A percentile compares a stretch with the other conserved stretches of the same genome.
Evolutionary conservation across 78 protist genomes (phyloP).

Genomic region (Pirum gemmata): DNA sequence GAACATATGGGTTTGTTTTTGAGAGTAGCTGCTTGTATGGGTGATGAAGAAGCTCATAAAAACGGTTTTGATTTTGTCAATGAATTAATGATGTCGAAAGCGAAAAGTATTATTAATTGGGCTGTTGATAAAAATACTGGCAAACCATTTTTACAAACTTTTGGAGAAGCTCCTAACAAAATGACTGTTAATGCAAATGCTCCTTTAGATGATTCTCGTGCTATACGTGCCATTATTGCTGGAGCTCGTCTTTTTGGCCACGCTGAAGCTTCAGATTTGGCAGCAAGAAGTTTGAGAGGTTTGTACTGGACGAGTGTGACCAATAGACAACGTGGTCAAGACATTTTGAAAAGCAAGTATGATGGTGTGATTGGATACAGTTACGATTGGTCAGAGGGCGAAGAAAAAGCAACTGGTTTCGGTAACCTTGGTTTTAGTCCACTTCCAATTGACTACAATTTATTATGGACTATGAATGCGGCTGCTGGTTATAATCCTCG

Average conservation of each 20-base stretch:
- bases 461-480: conserved; percentile 5
- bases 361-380: conserved; percentile 26
- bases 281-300: background rate
- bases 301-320: conserved; percentile 30
- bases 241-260: too few species aligned
- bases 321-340: too few species aligned
- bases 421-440: background rate
- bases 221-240: background rate
- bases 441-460: conserved; percentile 17
- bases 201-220: conserved; percentile 16
- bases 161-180: background rate
- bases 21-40: background rate
- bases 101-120: background rate
- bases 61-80: background rate
- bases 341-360: conserved; percentile 5
- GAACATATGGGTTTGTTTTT: conserved; percentile 38
- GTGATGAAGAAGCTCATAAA: conserved; percentile 8
- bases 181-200: conserved; percentile 9
- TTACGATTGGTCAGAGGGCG: conserved; percentile 25
- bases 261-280: background rate
- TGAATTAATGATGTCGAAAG: background rate
- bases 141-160: background rate
- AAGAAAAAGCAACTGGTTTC: background rate
- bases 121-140: conserved; percentile 9
- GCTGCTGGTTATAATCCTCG: conserved; percentile 18